A percentile compares a stretch with the other conserved stretches of the same genome.
These are phyloP conservation scores for Rhizopus microsporus DNA, from an alignment of 371 early-diverging fungal species.

Conservation along the genomic window DNA sequence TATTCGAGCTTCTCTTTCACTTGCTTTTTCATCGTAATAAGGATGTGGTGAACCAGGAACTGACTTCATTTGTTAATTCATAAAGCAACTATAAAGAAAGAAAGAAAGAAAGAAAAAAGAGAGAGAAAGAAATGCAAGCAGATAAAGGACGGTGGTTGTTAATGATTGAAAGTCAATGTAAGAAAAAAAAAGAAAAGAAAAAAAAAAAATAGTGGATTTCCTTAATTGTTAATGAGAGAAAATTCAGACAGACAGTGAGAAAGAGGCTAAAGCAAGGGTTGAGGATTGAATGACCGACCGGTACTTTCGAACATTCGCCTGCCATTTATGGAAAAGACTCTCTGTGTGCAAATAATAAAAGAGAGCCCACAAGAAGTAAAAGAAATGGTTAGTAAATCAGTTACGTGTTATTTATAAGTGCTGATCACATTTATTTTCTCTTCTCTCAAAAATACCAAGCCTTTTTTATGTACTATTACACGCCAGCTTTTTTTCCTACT, in stretches of 20 bases:
- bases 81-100: neutral
- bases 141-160: neutral
- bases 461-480: too few relatives aligned
- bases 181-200: neutral
- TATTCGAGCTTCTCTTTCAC: constrained; percentile 48
- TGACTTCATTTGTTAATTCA: constrained; percentile 7
- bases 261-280: constrained; percentile 1
- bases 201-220: neutral
- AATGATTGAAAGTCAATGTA: neutral
- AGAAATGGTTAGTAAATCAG: too few relatives aligned
- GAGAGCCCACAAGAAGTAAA: too few relatives aligned
- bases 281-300: neutral
- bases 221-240: neutral
- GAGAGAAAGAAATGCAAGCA: neutral
- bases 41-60: constrained; percentile 41
- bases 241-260: neutral
- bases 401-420: too few relatives aligned
- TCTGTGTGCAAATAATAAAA: too few relatives aligned
- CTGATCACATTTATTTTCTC: too few relatives aligned
- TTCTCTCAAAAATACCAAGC: too few relatives aligned
- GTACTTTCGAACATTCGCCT: too few relatives aligned
- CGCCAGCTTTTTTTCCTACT: too few relatives aligned
- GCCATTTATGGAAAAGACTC: too few relatives aligned
- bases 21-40: constrained; percentile 51
- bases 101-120: neutral